phyloP scores from a whole-genome alignment of 1,139 yeast genomes.

The Yamadazyma triangularis region DNA sequence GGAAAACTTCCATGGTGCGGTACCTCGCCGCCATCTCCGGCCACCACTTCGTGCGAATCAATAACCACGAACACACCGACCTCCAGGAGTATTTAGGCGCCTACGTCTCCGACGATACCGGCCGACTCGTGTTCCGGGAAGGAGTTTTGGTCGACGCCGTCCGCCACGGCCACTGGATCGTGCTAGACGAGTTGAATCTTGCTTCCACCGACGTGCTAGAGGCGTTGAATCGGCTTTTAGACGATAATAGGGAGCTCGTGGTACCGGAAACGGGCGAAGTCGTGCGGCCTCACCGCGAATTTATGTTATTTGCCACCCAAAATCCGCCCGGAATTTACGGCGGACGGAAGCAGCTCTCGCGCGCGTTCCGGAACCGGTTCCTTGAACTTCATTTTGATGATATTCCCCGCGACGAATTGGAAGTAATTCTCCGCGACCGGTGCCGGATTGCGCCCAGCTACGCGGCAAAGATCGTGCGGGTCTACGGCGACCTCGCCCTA shows the following conservation, averaged over 20 bases:
- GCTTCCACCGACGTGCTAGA: constrained; percentile 98
- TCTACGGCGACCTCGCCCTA: constrained; percentile 74
- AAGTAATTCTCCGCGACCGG: constrained; percentile 78
- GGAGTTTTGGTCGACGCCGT: constrained; percentile 93
- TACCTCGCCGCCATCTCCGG: constrained; percentile 90
- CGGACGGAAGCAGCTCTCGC: constrained; percentile 87
- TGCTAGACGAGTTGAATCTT: constrained; percentile 89
- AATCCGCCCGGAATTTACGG: constrained; percentile 98
- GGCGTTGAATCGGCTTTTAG: constrained; percentile 88
- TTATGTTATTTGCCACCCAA: constrained; percentile 96
- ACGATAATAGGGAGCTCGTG: constrained; percentile 90
- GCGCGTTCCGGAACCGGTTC: constrained; percentile 95
- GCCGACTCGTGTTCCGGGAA: constrained; percentile 79
- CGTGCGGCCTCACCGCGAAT: constrained; percentile 93
- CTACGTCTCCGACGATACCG: constrained; percentile 80
- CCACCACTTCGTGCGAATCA: constrained; percentile 92
- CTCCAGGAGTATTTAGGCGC: constrained; percentile 94
- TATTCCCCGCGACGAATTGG: constrained; percentile 93
- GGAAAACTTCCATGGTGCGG: constrained; percentile 95
- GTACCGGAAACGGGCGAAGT: constrained; percentile 97
- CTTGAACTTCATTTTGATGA: constrained; percentile 95
- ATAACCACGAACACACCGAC: constrained; percentile 97
- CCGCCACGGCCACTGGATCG: constrained; percentile 94
- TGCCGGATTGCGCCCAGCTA: constrained; percentile 95
- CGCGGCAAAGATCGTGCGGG: constrained; percentile 89